Percentiles rank a stretch among this genome's conserved stretches.
phyloP scores from a whole-genome alignment of 2,329 filamentous ascomycete species.

The Penicillium capsulatum region DNA sequence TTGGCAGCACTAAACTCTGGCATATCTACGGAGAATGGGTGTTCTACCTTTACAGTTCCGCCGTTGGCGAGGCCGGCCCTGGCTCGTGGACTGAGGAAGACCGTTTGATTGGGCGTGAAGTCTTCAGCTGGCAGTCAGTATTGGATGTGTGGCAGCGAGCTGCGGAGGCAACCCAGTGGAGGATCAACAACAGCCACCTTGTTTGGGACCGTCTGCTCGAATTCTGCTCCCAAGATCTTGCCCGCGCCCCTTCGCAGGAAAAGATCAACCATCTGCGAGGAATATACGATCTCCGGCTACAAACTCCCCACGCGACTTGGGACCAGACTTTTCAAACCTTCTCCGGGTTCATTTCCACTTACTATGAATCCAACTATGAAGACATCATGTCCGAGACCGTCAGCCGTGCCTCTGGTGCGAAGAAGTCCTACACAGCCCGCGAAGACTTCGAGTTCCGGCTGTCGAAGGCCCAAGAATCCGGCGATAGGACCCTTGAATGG shows the following conservation, averaged over 20 bases:
- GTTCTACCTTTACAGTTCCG: constrained; percentile 52
- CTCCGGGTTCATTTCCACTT: constrained; percentile 56
- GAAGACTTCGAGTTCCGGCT: constrained; percentile 54
- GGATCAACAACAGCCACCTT: constrained; percentile 57
- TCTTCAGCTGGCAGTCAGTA: constrained; percentile 56
- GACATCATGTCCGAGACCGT: constrained; percentile 55
- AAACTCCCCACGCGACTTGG: constrained; percentile 57
- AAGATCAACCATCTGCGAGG: constrained; percentile 48
- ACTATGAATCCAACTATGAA: constrained; percentile 54
- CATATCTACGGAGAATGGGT: constrained; percentile 60
- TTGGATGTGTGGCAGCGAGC: constrained; percentile 55
- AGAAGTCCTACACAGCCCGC: constrained; percentile 51
- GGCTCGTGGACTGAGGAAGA: constrained; percentile 54
- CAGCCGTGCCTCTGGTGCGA: constrained; percentile 49
- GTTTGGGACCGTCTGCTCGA: constrained; percentile 60
- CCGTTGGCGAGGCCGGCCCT: constrained; percentile 36
- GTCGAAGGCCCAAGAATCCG: constrained; percentile 48
- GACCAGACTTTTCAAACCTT: constrained; percentile 56
- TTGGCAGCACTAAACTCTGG: constrained; percentile 59
- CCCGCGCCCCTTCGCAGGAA: constrained; percentile 45
- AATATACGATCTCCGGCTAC: constrained; percentile 53
- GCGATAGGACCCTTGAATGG: constrained; percentile 53
- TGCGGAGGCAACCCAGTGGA: constrained; percentile 55
- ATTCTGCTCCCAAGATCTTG: constrained; percentile 52
- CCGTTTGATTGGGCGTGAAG: constrained; percentile 53